A percentile compares a stretch with the other conserved stretches of the same genome.
Conservation (phyloP, 2,329 filamentous ascomycete species). For the Triangularia verruculosa region DNA sequence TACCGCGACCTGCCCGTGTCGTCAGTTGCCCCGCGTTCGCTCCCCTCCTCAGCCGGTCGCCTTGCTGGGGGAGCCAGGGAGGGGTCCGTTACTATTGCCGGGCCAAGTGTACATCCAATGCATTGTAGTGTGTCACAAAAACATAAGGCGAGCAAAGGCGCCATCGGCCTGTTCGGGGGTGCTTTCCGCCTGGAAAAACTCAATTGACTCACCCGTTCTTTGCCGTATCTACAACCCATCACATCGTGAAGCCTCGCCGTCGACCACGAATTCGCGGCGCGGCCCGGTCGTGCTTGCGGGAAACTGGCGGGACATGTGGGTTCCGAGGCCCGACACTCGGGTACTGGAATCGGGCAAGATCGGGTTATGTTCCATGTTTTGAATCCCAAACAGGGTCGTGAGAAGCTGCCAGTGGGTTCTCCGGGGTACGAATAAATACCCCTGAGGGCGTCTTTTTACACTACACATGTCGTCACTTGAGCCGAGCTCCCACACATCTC, state of each 20-base stretch:
- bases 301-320: constrained; percentile 15
- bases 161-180: not conserved
- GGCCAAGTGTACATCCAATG: not conserved
- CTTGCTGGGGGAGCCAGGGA: constrained; percentile 4
- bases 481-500: not conserved
- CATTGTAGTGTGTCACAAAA: constrained; percentile 1
- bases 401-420: not conserved
- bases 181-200: not conserved
- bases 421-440: not conserved
- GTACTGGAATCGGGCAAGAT: constrained; percentile 20
- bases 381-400: constrained; percentile 11
- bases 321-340: constrained; percentile 26
- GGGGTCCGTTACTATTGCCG: constrained; percentile 16
- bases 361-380: constrained; percentile 17
- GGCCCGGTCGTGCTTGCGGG: not conserved
- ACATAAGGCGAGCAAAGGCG: not conserved
- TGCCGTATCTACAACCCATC: not conserved
- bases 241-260: not conserved
- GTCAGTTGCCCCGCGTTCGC: constrained; percentile 17
- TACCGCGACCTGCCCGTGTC: constrained; percentile 6
- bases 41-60: constrained; percentile 8
- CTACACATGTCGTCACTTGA: constrained; percentile 11
- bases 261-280: not conserved
- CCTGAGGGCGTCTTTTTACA: not conserved
- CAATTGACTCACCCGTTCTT: not conserved